Evolutionary conservation across 2,329 filamentous ascomycete genomes (phyloP), one percentile per base, ranked within the genome.

Genomic region (Clarireedia hainanense): DNA sequence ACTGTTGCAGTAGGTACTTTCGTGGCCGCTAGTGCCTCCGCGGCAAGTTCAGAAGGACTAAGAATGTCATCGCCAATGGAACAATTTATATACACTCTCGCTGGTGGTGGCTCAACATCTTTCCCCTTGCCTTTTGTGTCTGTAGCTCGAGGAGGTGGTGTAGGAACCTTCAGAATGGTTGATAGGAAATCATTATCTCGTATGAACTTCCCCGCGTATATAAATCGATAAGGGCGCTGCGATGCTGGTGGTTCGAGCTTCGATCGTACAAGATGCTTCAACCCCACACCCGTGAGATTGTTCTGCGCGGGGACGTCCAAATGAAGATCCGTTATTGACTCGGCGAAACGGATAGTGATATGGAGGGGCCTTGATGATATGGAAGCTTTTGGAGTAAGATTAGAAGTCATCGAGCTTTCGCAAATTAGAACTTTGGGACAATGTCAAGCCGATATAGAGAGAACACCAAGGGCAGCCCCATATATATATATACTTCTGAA

Each of bases 311-410:
- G 71, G 66, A 97, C 83, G 65, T 89, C 84, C 58, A 97, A 80
- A 42, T 86, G 80, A 40, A 96, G 80, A 70, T 97, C 94, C 15
- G 90, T 86, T 56, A 92, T 80, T 1, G 89, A 85, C 58, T 86
- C 85, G 52, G 90, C 90, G 80, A 99, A 97, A 71, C 92, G 91
- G 70, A 97, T 85, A 39, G 89, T 92, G 47, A 97, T 78, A 66
- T 87, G 84, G 56, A 96, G 77, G 36, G 78, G 43, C 26, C 23
- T 54, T 17, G 50, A 53, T 23, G 15, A 36, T 43, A 40, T 12
- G 12, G 10, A 34, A 47, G 52, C 20, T 45, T 15, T 10, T 24
- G 52, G 37, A 17, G 14, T 50, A 20, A 9, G 3, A 23, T 52
- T 52, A 27, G 54, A 52, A 52, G 54, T 14, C 49, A 52, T 56